Evolutionary conservation across 805 yeast genomes (phyloP), one percentile per base, ranked within the genome.

Genomic region (Hanseniaspora thailandica): DNA sequence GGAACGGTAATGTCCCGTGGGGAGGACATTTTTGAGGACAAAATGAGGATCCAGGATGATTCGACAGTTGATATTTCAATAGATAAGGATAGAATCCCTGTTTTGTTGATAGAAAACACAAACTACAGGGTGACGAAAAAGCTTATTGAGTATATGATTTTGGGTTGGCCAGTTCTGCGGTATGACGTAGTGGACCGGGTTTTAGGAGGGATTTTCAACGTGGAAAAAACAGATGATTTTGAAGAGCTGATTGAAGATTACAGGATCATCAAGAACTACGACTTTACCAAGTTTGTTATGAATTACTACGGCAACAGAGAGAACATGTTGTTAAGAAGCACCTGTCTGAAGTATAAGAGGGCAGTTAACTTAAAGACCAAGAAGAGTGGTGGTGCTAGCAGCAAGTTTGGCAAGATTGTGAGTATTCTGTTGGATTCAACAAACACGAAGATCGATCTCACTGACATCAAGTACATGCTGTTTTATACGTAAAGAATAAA

Each of bases 101-200:
- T 46, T 17, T 17, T 46, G 22, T 19, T 46, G 19, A 35, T 46
- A 4, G 23, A 46, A 23, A n/a, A 35, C 25, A 12, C 6, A 5
- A 34, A 46, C n/a, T 25, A 25, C 17, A 25, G 26, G 12, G 33
- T 46, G 15, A 46, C 49, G 2, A 46, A 34, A 25, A 46, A 46
- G 15, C 17, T 46, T 5, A 33, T 46, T n/a, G 40, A 46, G 20
- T 46, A n/a, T 17, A 23, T 46, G 30, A 6, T 26, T 1, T n/a
- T 46, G 15, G 49, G 49, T 9, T 46, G 49, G 49, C 49, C 49
- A 5, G 23, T 46, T 5, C 15, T 46, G 41, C 36, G 30, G 17
- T 34, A 46, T 46, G 26, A 31, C 36, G 40, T 46, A 17, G 33
- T 46, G 5, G 49, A 25, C 6, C 10, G 25, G 26, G 22, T 34